These are phyloP conservation scores for Ceratocystis lukuohia DNA, from an alignment of 2,329 filamentous ascomycete species.

Conservation along the genomic window DNA sequence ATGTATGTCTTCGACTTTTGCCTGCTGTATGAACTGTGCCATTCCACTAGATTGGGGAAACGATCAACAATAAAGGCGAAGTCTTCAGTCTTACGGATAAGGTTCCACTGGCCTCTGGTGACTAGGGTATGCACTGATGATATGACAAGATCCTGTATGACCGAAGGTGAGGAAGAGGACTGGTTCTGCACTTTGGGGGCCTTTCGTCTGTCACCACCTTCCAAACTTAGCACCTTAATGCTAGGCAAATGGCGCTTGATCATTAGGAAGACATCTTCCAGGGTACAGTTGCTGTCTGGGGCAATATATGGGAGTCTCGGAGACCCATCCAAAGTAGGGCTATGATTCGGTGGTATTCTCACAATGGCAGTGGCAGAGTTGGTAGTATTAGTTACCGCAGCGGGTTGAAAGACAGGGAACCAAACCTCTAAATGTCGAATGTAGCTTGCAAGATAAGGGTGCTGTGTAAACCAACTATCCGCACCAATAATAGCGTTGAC, in stretches of 20 bases:
- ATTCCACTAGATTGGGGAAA: slow-evolving; percentile 50
- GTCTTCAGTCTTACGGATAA: slow-evolving; percentile 50
- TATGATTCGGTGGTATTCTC: neutral
- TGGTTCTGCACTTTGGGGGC: slow-evolving; percentile 46
- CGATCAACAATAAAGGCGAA: slow-evolving; percentile 49
- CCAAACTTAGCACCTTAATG: slow-evolving; percentile 53
- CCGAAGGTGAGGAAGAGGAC: slow-evolving; percentile 16
- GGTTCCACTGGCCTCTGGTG: slow-evolving; percentile 65
- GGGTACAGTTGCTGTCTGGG: slow-evolving; percentile 46
- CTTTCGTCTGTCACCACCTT: slow-evolving; percentile 66
- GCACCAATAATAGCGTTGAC: slow-evolving; percentile 47
- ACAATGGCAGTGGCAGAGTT: neutral
- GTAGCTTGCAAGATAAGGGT: slow-evolving; percentile 47
- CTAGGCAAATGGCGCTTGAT: slow-evolving; percentile 45
- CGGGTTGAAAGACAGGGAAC: slow-evolving; percentile 58
- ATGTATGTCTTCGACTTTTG: slow-evolving; percentile 62
- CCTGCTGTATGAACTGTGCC: slow-evolving; percentile 54
- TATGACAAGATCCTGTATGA: slow-evolving; percentile 25
- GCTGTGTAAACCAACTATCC: slow-evolving; percentile 43
- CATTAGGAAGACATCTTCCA: slow-evolving; percentile 57
- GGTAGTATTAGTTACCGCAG: neutral
- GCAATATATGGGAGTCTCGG: slow-evolving; percentile 40
- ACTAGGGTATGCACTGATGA: slow-evolving; percentile 51
- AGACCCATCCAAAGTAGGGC: neutral
- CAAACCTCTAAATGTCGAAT: slow-evolving; percentile 64